Conservation (phyloP, 306 rosid genomes). For the Corylus avellana region DNA sequence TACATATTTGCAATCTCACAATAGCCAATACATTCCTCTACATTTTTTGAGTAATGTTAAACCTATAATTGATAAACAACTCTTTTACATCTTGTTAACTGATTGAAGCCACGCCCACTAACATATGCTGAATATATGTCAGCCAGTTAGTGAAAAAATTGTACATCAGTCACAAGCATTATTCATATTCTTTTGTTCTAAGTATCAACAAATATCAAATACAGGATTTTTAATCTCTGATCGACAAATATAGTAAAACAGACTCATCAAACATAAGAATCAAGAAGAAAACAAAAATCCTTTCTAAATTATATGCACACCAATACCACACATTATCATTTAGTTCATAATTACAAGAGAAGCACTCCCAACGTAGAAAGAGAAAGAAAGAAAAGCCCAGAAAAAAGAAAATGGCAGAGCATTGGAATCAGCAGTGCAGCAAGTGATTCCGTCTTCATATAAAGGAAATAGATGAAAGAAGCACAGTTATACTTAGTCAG, state of each 20-base stretch:
- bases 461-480: background rate
- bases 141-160: too few species aligned
- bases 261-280: background rate
- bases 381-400: background rate
- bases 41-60: too few species aligned
- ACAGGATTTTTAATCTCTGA: background rate
- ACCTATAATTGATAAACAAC: too few species aligned
- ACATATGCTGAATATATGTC: too few species aligned
- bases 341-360: background rate
- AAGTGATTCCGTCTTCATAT: background rate
- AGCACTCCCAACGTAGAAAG: too few species aligned
- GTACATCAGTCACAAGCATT: too few species aligned
- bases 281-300: background rate
- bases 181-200: too few species aligned
- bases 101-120: too few species aligned
- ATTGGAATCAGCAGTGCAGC: background rate
- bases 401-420: background rate
- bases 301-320: background rate
- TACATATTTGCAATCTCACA: too few species aligned
- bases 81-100: too few species aligned
- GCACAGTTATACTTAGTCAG: constrained; percentile 16
- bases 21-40: background rate
- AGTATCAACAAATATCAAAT: background rate
- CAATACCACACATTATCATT: constrained; percentile 12
- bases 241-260: background rate